Conservation (phyloP, 768 basidiomycete genomes). For the Termitomyces titanicus region DNA sequence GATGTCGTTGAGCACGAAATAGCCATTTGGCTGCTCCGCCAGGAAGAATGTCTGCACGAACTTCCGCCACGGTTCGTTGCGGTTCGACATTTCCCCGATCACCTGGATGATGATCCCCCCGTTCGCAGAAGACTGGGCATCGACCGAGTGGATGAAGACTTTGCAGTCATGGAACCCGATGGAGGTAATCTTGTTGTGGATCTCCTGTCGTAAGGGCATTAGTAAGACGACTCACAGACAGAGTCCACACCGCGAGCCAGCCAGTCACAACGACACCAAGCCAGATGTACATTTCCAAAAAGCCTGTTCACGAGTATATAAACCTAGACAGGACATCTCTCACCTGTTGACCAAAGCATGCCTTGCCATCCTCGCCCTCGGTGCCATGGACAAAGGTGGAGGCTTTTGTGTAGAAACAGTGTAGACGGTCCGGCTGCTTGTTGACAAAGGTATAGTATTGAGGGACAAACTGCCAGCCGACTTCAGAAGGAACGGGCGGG, state of each 20-base stretch:
- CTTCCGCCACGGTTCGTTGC: constrained; percentile 89
- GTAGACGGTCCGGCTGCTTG: constrained; percentile 93
- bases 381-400: constrained; percentile 97
- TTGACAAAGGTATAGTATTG: constrained; percentile 99
- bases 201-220: constrained; percentile 59
- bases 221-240: constrained; percentile 3
- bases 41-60: constrained; percentile 99
- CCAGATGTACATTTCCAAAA: no score
- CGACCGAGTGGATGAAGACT: constrained; percentile 98
- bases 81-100: constrained; percentile 98
- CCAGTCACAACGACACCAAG: no score
- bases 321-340: no score
- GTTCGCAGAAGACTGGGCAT: constrained; percentile 92
- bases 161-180: constrained; percentile 97
- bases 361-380: constrained; percentile 90
- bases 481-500: constrained; percentile 77
- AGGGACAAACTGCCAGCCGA: constrained; percentile 99
- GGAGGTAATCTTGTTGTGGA: constrained; percentile 92
- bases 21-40: constrained; percentile 97
- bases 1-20: constrained; percentile 99
- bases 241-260: background rate
- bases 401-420: constrained; percentile 98
- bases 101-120: constrained; percentile 99
- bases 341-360: constrained; percentile 93
- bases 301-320: no score